A percentile compares a stretch with the other conserved stretches of the same genome.
Evolutionary conservation across 2,329 filamentous ascomycete species (phyloP).

Genomic region (Penicillium sp.): DNA sequence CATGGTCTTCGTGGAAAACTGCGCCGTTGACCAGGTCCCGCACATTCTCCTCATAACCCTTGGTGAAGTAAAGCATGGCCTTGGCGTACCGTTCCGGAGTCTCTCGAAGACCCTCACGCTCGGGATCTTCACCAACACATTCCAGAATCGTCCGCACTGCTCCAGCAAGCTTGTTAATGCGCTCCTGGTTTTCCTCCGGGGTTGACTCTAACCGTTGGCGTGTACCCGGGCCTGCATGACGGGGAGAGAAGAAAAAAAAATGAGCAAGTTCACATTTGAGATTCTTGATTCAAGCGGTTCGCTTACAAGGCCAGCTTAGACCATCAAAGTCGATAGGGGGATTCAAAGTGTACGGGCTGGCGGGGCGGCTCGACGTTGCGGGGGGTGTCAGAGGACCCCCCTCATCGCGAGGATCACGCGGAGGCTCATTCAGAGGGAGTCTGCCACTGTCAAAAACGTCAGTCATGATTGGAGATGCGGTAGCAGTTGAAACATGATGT

Average conservation of each 20-base stretch:
- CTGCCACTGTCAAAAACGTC: conserved; percentile 14
- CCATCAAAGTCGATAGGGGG: conserved; percentile 49
- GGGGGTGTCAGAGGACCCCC: conserved; percentile 47
- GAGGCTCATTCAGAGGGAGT: conserved; percentile 42
- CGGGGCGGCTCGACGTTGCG: conserved; percentile 45
- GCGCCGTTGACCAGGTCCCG: conserved; percentile 86
- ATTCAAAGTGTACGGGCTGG: conserved; percentile 45
- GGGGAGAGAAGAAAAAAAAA: neutral
- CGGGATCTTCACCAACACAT: conserved; percentile 60
- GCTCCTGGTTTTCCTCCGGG: conserved; percentile 52
- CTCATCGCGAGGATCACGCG: conserved; percentile 50
- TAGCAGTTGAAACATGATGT: neutral
- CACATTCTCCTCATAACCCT: conserved; percentile 93
- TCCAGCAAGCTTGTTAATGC: conserved; percentile 56
- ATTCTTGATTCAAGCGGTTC: neutral
- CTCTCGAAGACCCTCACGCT: conserved; percentile 57
- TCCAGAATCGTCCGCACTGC: conserved; percentile 60
- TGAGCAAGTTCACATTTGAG: neutral
- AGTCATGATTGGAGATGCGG: neutral
- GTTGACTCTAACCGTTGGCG: conserved; percentile 51
- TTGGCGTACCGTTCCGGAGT: conserved; percentile 86
- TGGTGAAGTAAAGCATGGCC: conserved; percentile 91
- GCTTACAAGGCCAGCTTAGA: conserved; percentile 48
- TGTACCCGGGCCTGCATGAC: conserved; percentile 39
- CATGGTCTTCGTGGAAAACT: conserved; percentile 93